phyloP scores from a whole-genome alignment of 129 eudicot species.

The Calendula officinalis region DNA sequence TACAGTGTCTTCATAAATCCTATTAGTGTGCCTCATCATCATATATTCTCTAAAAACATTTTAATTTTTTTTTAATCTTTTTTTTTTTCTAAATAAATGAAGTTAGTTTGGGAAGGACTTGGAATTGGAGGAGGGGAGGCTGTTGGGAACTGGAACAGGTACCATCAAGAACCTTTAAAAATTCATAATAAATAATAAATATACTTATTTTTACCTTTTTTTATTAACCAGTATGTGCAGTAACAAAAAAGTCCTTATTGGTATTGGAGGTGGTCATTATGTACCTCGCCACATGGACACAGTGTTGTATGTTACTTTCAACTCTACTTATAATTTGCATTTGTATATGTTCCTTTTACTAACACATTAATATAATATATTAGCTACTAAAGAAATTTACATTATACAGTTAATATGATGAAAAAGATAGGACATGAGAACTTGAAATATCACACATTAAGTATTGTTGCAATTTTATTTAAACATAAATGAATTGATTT shows the following conservation, averaged over 20 bases:
- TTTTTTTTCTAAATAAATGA: slow-evolving; percentile 11
- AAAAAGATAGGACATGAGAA: too few species aligned
- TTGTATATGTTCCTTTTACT: too few species aligned
- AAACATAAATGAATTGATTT: background rate
- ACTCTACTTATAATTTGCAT: background rate
- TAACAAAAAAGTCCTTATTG: slow-evolving; percentile 68
- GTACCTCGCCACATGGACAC: slow-evolving; percentile 96
- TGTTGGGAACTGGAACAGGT: slow-evolving; percentile 91
- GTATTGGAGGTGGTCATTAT: slow-evolving; percentile 95
- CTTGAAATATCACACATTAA: too few species aligned
- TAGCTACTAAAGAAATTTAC: too few species aligned
- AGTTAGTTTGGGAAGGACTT: slow-evolving; percentile 97
- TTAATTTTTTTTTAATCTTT: too few species aligned
- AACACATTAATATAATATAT: too few species aligned
- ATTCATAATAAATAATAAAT: background rate
- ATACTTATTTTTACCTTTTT: background rate
- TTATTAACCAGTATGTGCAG: slow-evolving; percentile 43
- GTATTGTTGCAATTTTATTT: too few species aligned
- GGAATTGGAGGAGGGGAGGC: slow-evolving; percentile 77
- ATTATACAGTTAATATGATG: too few species aligned
- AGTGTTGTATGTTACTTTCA: slow-evolving; percentile 48
- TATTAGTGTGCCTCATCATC: too few species aligned
- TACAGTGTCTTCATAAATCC: too few species aligned
- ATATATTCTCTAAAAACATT: slow-evolving; percentile 24
- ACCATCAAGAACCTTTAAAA: slow-evolving; percentile 13